Evolutionary conservation across 768 basidiomycete species (phyloP).

Genomic region (Tylopilus balloui): DNA sequence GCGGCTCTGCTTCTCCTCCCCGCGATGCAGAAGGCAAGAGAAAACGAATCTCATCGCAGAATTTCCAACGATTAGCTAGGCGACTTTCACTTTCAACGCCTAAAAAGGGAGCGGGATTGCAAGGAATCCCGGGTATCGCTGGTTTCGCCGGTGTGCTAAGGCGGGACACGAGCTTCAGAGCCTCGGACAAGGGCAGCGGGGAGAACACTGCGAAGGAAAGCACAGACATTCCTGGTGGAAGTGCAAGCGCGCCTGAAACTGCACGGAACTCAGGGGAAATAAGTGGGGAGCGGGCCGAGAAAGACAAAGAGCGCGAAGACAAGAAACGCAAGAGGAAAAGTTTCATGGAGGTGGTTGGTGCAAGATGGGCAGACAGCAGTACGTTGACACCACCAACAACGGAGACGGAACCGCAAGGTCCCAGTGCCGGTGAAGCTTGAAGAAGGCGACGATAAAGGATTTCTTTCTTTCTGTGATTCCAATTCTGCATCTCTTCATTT

Average conservation of each 20-base stretch:
- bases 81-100: constrained; percentile 62
- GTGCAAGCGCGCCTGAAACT: constrained; percentile 39
- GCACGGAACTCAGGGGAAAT: constrained; percentile 47
- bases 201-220: constrained; percentile 19
- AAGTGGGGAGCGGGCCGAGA: constrained; percentile 43
- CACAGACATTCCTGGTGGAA: constrained; percentile 15
- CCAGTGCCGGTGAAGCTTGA: constrained; percentile 13
- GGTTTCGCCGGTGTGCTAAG: constrained; percentile 29
- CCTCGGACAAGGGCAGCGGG: constrained; percentile 36
- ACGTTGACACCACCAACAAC: constrained; percentile 32
- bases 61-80: constrained; percentile 77
- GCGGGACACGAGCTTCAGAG: constrained; percentile 34
- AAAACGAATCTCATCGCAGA: constrained; percentile 79
- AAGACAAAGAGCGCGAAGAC: constrained; percentile 51
- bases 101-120: constrained; percentile 50
- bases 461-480: constrained; percentile 7
- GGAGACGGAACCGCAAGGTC: constrained; percentile 13
- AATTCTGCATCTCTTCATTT: constrained; percentile 7
- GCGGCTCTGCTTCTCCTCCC: constrained; percentile 53
- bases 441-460: not conserved
- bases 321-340: constrained; percentile 64
- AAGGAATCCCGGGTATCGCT: constrained; percentile 33
- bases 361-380: constrained; percentile 24
- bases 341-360: constrained; percentile 38
- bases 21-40: constrained; percentile 71